A percentile compares a stretch with the other conserved stretches of the same genome.
Conservation (phyloP, 148 eudicot genomes). For the Diospyros lotus region DNA sequence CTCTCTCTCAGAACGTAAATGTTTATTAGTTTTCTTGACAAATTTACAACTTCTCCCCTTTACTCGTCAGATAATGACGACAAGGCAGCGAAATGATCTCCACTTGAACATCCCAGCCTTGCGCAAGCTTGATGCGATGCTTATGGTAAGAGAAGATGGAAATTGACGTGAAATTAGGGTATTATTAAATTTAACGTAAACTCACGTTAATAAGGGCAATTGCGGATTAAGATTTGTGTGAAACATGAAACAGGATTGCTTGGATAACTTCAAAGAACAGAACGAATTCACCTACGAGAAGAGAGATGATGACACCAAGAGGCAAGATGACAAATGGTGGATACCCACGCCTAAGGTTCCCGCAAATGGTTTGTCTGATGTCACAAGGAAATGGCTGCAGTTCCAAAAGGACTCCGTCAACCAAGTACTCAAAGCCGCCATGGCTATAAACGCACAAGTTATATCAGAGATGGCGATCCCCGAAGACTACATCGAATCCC, state of each 20-base stretch:
- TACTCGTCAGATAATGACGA: conserved; percentile 52
- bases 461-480: conserved; percentile 70
- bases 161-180: background rate
- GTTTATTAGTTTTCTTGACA: background rate
- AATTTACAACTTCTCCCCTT: background rate
- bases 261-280: conserved; percentile 64
- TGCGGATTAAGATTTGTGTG: background rate
- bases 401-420: conserved; percentile 67
- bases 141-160: conserved; percentile 39
- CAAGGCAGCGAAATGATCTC: conserved; percentile 63
- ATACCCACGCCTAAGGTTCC: conserved; percentile 69
- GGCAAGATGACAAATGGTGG: conserved; percentile 77
- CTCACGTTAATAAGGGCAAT: background rate
- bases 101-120: conserved; percentile 68
- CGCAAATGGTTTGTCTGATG: conserved; percentile 54
- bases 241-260: conserved; percentile 39
- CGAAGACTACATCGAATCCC: conserved; percentile 60
- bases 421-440: conserved; percentile 77
- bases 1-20: background rate
- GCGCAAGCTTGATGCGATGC: conserved; percentile 72
- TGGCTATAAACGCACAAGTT: conserved; percentile 80
- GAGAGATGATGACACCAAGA: conserved; percentile 38
- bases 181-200: background rate
- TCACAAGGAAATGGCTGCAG: conserved; percentile 51
- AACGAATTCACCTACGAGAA: conserved; percentile 67